Percentiles rank a stretch among this genome's conserved stretches.
These are phyloP conservation scores for Anethum foeniculum DNA, from an alignment of 140 eudicot species.

Conservation along the genomic window DNA sequence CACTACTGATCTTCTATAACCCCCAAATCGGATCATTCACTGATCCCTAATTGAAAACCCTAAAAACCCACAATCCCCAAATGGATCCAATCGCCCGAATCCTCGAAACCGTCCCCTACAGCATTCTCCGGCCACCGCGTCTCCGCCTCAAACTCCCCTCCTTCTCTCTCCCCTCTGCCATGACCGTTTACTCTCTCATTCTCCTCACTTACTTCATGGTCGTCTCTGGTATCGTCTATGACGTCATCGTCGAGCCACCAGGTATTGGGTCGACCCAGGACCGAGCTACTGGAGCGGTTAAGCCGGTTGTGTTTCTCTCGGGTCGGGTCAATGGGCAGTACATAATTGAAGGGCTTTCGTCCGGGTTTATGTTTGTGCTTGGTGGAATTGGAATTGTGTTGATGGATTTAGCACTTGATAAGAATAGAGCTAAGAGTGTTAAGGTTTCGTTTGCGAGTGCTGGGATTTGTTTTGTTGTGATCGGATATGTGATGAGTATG, in stretches of 20 bases:
- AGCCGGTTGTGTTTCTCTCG: slow-evolving; percentile 75
- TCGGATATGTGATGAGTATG: slow-evolving; percentile 89
- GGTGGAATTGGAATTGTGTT: slow-evolving; percentile 78
- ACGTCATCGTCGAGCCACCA: slow-evolving; percentile 95
- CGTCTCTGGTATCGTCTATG: slow-evolving; percentile 93
- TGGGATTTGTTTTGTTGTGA: slow-evolving; percentile 47
- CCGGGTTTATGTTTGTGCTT: slow-evolving; percentile 92
- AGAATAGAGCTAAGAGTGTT: slow-evolving; percentile 51
- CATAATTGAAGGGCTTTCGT: slow-evolving; percentile 83
- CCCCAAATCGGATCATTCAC: not conserved
- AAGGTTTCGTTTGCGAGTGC: slow-evolving; percentile 64
- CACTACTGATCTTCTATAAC: not conserved
- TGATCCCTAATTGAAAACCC: slow-evolving; percentile 3
- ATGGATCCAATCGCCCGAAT: slow-evolving; percentile 64
- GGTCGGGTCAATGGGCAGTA: slow-evolving; percentile 95
- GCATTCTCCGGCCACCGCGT: slow-evolving; percentile 89
- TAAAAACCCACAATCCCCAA: slow-evolving; percentile 2
- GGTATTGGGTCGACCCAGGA: slow-evolving; percentile 93
- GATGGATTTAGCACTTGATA: slow-evolving; percentile 70
- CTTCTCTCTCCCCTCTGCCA: slow-evolving; percentile 74
- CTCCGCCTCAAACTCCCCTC: slow-evolving; percentile 85
- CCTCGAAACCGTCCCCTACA: slow-evolving; percentile 51
- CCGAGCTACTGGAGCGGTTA: slow-evolving; percentile 62
- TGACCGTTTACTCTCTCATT: slow-evolving; percentile 65
- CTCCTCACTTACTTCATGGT: slow-evolving; percentile 95